Evolutionary conservation across 2,329 filamentous ascomycete genomes (phyloP).

Genomic region (Scolecobasidium constrictum): DNA sequence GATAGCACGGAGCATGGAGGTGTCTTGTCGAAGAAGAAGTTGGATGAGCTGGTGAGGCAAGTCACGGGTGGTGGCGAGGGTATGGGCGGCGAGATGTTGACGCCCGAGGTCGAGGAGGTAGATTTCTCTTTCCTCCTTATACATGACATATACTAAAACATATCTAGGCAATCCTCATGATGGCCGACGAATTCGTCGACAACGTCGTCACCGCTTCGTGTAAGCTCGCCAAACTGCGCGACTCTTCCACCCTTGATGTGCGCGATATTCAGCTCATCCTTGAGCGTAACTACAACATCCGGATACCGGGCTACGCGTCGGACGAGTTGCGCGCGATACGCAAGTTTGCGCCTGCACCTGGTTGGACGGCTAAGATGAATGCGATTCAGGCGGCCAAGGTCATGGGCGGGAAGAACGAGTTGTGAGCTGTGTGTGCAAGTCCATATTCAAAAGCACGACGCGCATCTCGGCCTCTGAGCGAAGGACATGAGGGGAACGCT

Average conservation of each 20-base stretch:
- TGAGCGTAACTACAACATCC: constrained; percentile 60
- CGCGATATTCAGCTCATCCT: constrained; percentile 46
- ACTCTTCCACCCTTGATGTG: constrained; percentile 78
- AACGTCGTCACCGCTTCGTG: constrained; percentile 79
- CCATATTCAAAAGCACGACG: too few species aligned
- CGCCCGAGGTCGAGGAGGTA: constrained; percentile 94
- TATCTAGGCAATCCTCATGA: constrained; percentile 65
- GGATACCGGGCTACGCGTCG: constrained; percentile 84
- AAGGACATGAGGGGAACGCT: too few species aligned
- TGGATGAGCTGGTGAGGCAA: constrained; percentile 89
- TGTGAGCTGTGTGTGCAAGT: constrained; percentile 16
- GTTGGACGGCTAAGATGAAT: constrained; percentile 95
- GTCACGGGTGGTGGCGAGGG: constrained; percentile 73
- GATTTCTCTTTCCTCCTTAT: constrained; percentile 17
- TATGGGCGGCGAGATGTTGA: constrained; percentile 66
- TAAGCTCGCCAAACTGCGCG: constrained; percentile 83
- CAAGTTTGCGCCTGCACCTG: constrained; percentile 78
- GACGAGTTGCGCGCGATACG: constrained; percentile 91
- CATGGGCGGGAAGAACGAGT: constrained; percentile 35
- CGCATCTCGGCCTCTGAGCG: too few species aligned
- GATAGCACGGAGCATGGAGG: constrained; percentile 78
- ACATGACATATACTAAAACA: constrained; percentile 3
- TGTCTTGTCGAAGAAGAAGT: constrained; percentile 93
- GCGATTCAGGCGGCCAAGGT: constrained; percentile 89
- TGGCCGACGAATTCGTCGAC: constrained; percentile 93